Percentiles rank a stretch among this genome's conserved stretches.
Conservation (phyloP, 1,284 basidiomycete species). For the Lentinus polychrous region DNA sequence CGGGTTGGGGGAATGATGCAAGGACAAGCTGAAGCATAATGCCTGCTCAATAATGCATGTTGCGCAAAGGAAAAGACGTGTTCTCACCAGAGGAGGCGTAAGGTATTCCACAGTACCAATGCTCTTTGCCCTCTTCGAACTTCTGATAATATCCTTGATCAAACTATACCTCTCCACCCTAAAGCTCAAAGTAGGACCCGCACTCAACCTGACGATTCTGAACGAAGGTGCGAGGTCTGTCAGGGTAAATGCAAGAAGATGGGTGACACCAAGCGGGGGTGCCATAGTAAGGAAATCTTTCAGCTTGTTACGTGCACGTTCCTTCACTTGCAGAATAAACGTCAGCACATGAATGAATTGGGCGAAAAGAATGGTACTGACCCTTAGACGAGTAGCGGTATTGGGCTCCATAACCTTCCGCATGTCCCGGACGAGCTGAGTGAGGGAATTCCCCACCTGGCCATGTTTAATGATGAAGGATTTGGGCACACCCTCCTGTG, state of each 20-base stretch:
- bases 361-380: constrained; percentile 32
- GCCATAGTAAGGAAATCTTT: constrained; percentile 94
- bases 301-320: constrained; percentile 87
- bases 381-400: constrained; percentile 86
- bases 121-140: constrained; percentile 63
- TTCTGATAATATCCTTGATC: constrained; percentile 73
- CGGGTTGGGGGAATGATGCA: constrained; percentile 68
- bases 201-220: constrained; percentile 83
- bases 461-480: constrained; percentile 95
- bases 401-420: constrained; percentile 98
- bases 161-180: constrained; percentile 89
- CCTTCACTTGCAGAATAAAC: constrained; percentile 44
- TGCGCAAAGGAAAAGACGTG: not conserved
- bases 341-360: constrained; percentile 12
- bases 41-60: not conserved
- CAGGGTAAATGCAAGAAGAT: constrained; percentile 88
- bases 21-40: constrained; percentile 52
- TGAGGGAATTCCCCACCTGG: constrained; percentile 81
- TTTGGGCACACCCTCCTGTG: constrained; percentile 47
- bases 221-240: constrained; percentile 83
- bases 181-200: constrained; percentile 93
- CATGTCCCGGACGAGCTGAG: constrained; percentile 87
- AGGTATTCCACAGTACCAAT: constrained; percentile 78
- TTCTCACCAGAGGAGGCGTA: constrained; percentile 75
- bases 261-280: constrained; percentile 87